These are phyloP conservation scores for Colletotrichum scovillei DNA, from an alignment of 2,329 filamentous ascomycete species.

Conservation along the genomic window DNA sequence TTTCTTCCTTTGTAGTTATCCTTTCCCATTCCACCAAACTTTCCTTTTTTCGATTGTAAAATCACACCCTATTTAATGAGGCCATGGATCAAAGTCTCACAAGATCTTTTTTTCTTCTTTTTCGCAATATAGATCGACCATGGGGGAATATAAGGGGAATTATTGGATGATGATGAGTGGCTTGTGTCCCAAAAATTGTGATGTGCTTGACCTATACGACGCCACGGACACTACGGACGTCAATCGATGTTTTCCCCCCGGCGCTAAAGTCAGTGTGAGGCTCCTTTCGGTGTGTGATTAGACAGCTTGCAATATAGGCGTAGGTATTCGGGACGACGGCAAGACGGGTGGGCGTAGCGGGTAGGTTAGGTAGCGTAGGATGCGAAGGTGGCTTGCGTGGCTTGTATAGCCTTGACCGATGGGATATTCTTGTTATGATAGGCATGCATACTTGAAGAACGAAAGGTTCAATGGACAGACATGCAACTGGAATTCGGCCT, in stretches of 20 bases:
- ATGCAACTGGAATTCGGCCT: too few relatives aligned
- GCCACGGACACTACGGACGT: constrained; percentile 11
- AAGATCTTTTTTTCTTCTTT: neutral
- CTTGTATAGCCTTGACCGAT: neutral
- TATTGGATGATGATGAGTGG: neutral
- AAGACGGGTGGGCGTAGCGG: neutral
- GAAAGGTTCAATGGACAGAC: too few relatives aligned
- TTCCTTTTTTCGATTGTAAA: neutral
- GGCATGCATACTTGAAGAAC: too few relatives aligned
- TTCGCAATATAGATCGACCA: neutral
- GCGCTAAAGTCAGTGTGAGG: neutral
- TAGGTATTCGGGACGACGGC: neutral
- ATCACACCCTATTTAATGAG: neutral
- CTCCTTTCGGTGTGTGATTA: neutral
- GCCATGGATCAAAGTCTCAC: neutral
- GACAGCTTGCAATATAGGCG: neutral
- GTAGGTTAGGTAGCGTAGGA: neutral
- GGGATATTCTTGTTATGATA: neutral
- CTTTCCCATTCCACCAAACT: neutral
- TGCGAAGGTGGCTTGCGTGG: neutral
- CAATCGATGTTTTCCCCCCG: constrained; percentile 1
- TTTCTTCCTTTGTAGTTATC: neutral
- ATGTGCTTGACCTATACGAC: neutral
- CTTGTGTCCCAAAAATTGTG: neutral
- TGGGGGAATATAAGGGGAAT: neutral